Base-by-base conservation (phyloP, 352 stramenopile species). In the Phytopythium ostracodes region DNA sequence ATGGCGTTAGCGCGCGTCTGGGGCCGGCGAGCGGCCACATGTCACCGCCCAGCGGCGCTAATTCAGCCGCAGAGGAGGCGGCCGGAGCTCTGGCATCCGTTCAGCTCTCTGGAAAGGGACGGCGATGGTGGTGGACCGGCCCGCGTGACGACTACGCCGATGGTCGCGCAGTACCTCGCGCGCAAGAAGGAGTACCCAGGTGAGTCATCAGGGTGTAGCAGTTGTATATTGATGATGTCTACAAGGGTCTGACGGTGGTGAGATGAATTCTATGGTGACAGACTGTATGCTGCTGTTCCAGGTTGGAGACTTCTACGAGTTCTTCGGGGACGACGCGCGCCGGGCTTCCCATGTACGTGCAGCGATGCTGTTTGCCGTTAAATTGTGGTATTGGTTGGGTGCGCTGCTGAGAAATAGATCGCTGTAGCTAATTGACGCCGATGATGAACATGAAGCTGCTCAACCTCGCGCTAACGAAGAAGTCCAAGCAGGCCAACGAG, bases 221-320 rank as follows among this genome's bases (percentile, higher is more conserved):
- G 4, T 43, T 6, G 10, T 36, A 20, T n/a, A 11, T 14, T 51
- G 18, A 4, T 15, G 38, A 43, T 20, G 38, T 0, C 38, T 43
- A 10, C 38, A n/a, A 43, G 1, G 38, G 1, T 9, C 10, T 36
- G 38, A 24, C 14, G 29, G 24, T 9, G 33, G 31, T 42, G 25
- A 24, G 12, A 36, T 1, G 12, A 22, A 17, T 6, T 49, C 63
- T 29, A 1, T 29, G 1, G 43, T 50, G 20, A 31, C 52, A 92
- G 84, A 89, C 65, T 92, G 84, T 56, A 84, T 93, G 80, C 60
- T 93, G 43, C 65, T 93, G 10, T 93, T 91, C 59, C 84, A 93
- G 76, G 84, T 93, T 25, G 84, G 84, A 50, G 84, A 93, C 58
- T 93, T 93, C 31, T 93, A 91, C 70, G 84, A 93, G 66, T 88